Base-by-base conservation (phyloP, 2,329 filamentous ascomycete genomes). In the Curvularia sp. region DNA sequence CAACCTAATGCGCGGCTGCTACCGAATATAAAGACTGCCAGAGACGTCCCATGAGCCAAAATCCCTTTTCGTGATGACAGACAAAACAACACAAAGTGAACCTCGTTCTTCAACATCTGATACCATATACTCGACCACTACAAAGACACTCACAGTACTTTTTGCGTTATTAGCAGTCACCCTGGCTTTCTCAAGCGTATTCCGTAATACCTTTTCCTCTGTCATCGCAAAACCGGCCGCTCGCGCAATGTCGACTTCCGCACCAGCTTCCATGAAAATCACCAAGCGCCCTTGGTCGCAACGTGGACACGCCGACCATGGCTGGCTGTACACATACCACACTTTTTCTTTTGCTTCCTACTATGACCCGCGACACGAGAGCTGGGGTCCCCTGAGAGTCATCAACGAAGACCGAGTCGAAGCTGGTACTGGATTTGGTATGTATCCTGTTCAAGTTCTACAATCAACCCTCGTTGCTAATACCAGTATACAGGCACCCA, bases 371-470 rank as follows among this genome's bases (percentile, higher is more conserved):
- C 75, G 78, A 26, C 89, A 87, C 79, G 84, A 84, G 46, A 83
- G 85, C 62, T 96, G 90, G 72, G 92, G 93, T 7, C 85, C 88
- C 26, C 84, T 96, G 47, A 87, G 92, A 56, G 92, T 96, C 39
- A 88, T 96, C 70, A 96, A 96, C 72, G 92, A 97, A 80, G 92
- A 96, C 76, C 89, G 91, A 33, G 92, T 96, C 33, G 85, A 86
- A 69, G 81, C 88, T 28, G 85, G 86, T 59, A 87, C 84, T 9
- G 92, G 92, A 4, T 96, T 96, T 79, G 91, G 58, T 55, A 53
- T 12, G 58, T 49, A 38, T 28, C 30, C 6, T 3, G 1, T 3
- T 28, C 24, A 15, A 4, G 3, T 2, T n/a, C 5, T 9, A 41
- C 20, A 13, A 1, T 13, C 1, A 7, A 20, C 1, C 38, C 33